Evolutionary conservation across 2,329 filamentous ascomycete species (phyloP), one percentile per base, ranked within the genome.

Genomic region (Byssochlamys sp.): DNA sequence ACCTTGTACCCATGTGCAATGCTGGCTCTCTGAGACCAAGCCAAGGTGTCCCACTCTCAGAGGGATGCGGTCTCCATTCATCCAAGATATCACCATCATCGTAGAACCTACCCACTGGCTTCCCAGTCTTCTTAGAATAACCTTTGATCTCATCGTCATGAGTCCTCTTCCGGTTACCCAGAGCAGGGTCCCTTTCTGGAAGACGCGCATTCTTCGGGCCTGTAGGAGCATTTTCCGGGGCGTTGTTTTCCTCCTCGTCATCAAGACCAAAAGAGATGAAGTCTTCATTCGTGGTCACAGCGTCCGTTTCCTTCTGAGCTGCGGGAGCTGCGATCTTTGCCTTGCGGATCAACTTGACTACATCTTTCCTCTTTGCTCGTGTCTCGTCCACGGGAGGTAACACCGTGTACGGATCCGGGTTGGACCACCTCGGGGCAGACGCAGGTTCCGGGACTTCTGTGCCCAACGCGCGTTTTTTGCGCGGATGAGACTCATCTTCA

Each of bases 361-460:
- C 87, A 63, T 96, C 91, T 63, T 85, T 86, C 72, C 87, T 90
- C 74, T 94, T 95, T 24, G 82, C 81, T 45, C 83, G 80, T 4
- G 78, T 79, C 56, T 91, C 87, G 62, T 91, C 88, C 0, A 86
- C 83, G 5, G 90, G 91, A 7, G 92, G 92, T 9, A 96, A 78
- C 1, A 84, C 88, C 4, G 90, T 95, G 73, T 97, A 96, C 0
- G 91, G 91, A 70, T 97, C 92, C 2, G 92, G 91, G 65, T 97
- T 97, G 3, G 91, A 96, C 92, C 92, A 97, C 71, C 88, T 91
- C 2, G 91, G 90, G 4, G 70, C 73, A 55, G 66, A 63, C 12
- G 65, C 53, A 33, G 59, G 54, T 11, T 58, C 58, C 4, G 58
- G 55, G 29, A 61, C 61, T 26, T 67, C 63, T 12, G 61, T 54